Percentiles rank a stretch among this genome's conserved stretches.
These are phyloP conservation scores for Huntiella moniliformis DNA, from an alignment of 2,329 filamentous ascomycete species.

Conservation along the genomic window DNA sequence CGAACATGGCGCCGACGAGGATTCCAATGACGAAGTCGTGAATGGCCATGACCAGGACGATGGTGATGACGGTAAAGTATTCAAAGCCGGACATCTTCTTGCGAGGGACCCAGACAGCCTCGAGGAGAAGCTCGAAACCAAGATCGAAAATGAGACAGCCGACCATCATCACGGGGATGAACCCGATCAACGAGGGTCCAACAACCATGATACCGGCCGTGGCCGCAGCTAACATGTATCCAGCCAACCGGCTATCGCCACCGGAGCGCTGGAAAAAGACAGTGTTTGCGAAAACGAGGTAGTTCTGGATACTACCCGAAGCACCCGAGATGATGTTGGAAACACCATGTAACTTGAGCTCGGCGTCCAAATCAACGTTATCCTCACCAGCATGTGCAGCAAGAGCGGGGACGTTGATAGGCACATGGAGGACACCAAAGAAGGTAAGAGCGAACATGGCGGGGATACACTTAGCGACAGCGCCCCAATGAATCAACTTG, in stretches of 20 bases:
- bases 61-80: conserved; percentile 74
- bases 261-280: conserved; percentile 92
- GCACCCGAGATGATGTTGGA: conserved; percentile 83
- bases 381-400: conserved; percentile 84
- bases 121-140: conserved; percentile 75
- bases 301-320: conserved; percentile 83
- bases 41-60: conserved; percentile 87
- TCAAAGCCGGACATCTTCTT: conserved; percentile 75
- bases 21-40: conserved; percentile 96
- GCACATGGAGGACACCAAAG: conserved; percentile 90
- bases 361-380: conserved; percentile 74
- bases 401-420: conserved; percentile 90
- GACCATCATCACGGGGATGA: conserved; percentile 92
- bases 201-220: conserved; percentile 71
- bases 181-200: conserved; percentile 77
- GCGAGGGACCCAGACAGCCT: conserved; percentile 75
- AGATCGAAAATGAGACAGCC: conserved; percentile 88
- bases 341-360: conserved; percentile 79
- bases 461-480: conserved; percentile 66
- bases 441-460: conserved; percentile 96
- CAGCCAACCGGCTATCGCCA: conserved; percentile 69
- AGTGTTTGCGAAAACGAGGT: conserved; percentile 93
- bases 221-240: conserved; percentile 60
- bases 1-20: conserved; percentile 73
- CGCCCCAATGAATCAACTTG: conserved; percentile 61